Conservation (phyloP, 129 eudicot genomes). For the Scalesia atractyloides region DNA sequence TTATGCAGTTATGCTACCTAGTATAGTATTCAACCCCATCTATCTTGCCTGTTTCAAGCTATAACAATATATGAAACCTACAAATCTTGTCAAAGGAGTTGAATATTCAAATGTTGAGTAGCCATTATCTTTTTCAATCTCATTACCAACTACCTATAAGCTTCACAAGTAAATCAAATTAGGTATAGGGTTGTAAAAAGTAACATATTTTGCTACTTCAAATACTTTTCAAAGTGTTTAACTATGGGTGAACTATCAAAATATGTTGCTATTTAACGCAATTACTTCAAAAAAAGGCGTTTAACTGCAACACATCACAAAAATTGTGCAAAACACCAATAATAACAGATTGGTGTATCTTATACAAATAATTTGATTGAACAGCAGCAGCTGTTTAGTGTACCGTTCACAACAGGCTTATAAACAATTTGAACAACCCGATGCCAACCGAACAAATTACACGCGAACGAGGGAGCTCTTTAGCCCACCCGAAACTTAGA, state of each 20-base stretch:
- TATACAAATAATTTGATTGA: slow-evolving; percentile 28
- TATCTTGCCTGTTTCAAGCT: too few species aligned
- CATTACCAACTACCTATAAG: too few species aligned
- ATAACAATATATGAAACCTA: too few species aligned
- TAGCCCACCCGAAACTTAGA: slow-evolving; percentile 17
- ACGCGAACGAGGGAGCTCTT: slow-evolving; percentile 29
- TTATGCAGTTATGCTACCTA: too few species aligned
- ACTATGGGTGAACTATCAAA: background rate
- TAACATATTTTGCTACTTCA: background rate
- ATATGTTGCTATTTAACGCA: background rate
- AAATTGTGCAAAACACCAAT: background rate
- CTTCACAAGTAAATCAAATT: too few species aligned
- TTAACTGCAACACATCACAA: background rate
- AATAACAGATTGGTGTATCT: slow-evolving; percentile 4
- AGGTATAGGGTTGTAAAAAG: too few species aligned
- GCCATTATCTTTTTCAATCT: too few species aligned
- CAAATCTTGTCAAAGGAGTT: too few species aligned
- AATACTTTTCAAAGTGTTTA: too few species aligned
- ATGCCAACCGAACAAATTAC: slow-evolving; percentile 19
- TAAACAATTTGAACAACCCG: slow-evolving; percentile 31
- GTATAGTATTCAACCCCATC: too few species aligned
- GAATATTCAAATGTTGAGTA: too few species aligned
- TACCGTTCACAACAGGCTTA: slow-evolving; percentile 15
- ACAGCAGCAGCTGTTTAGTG: background rate
- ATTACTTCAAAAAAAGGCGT: background rate